Evolutionary conservation across 345 rosid species (phyloP), one percentile per base, ranked within the genome.

Genomic region (Melaleuca quinquenervia): DNA sequence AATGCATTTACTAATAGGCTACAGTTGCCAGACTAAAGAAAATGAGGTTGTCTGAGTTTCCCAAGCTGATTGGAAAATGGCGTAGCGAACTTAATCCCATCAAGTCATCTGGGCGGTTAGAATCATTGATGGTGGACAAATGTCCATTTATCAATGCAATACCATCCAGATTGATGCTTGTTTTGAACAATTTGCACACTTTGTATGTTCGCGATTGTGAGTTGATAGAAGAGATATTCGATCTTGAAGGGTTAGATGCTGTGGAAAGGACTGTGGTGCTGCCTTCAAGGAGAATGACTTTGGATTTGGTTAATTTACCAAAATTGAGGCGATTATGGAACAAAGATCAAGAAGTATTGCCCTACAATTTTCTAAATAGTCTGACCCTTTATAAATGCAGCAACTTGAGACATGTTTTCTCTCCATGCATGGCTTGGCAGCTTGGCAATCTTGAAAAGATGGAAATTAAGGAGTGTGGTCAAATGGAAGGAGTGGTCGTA

Each of bases 221-320:
- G 41, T 13, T 2, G 5, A 2, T 62, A 0, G 41, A 62, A 27
- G 75, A 60, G 12, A 60, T 60, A 12, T 60, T 60, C 15, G 70
- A 60, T 12, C 1, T 60, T 0, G 7, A 60, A 60, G 41, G 74
- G 8, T 5, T 27, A 1, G 36, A 60, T 3, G 20, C 0, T 60
- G 0, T 13, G 41, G 74, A n/a, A 13, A 27, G 36, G 20, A 60
- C 74, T 27, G 10, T 0, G 1, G 44, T 32, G 11, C 2, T 29
- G 3, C 76, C 24, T 32, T 0, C 0, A 3, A 1, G 29, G 1
- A 0, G 0, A 2, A 2, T 41, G 10, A 1, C 0, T 6, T 27
- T 64, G 21, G 5, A 15, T 0, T 64, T 64, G 45, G 3, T 5
- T 1, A 56, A 26, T 11, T 29, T 24, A 78, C 83, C 83, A 3